Percentiles rank a stretch among this genome's conserved stretches.
These are phyloP conservation scores for Fusarium ambrosium DNA, from an alignment of 2,329 filamentous ascomycete species.

Conservation along the genomic window DNA sequence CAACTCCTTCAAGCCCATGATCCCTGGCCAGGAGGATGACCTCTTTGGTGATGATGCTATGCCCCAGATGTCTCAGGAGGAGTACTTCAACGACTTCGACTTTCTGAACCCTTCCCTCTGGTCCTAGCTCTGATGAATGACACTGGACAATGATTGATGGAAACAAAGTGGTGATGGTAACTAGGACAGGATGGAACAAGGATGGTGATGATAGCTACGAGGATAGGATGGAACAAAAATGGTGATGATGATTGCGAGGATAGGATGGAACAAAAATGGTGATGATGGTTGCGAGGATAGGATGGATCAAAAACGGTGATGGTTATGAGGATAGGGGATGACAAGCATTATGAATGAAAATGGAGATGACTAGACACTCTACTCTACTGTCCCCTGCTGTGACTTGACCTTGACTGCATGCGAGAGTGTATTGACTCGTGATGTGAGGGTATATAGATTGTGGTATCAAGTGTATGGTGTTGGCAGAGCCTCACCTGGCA, in stretches of 20 bases:
- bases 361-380: neutral
- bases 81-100: neutral
- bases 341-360: neutral
- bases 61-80: no score
- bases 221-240: neutral
- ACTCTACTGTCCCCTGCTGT: neutral
- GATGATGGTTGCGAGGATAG: neutral
- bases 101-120: neutral
- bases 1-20: neutral
- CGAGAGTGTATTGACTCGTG: neutral
- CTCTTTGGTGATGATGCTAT: no score
- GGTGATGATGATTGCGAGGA: neutral
- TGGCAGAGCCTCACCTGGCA: neutral
- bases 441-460: neutral
- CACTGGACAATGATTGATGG: neutral
- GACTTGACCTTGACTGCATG: neutral
- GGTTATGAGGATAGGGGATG: neutral
- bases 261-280: neutral
- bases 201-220: neutral
- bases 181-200: no score
- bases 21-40: neutral
- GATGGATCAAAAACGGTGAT: neutral
- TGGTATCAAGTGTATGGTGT: neutral
- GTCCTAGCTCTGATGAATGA: neutral
- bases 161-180: neutral